These are phyloP conservation scores for Pseudoturritis turrita DNA, from an alignment of 345 rosid genomes.

Conservation along the genomic window DNA sequence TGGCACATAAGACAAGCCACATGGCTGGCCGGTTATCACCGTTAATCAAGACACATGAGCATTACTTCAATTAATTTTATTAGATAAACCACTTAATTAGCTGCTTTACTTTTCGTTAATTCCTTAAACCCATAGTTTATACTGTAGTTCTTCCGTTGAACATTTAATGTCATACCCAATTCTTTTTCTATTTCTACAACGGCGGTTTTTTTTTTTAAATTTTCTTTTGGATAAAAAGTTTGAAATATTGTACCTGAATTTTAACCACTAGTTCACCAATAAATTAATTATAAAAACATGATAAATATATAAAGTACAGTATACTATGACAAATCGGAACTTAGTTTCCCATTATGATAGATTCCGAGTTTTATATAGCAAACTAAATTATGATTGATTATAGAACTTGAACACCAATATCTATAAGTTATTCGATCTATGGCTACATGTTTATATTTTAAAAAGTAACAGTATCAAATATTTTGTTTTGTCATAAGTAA, in stretches of 20 bases:
- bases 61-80: slow-evolving; percentile 6
- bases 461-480: too few relatives aligned
- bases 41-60: slow-evolving; percentile 28
- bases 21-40: slow-evolving; percentile 26
- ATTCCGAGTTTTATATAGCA: neutral
- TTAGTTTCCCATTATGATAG: neutral
- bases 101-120: neutral
- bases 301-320: neutral
- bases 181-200: neutral
- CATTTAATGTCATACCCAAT: neutral
- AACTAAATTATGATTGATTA: neutral
- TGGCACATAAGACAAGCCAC: slow-evolving; percentile 18
- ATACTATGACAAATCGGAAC: neutral
- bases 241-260: too few relatives aligned
- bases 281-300: too few relatives aligned
- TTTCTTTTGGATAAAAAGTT: too few relatives aligned
- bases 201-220: too few relatives aligned
- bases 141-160: neutral
- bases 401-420: neutral
- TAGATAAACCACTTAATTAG: neutral
- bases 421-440: neutral
- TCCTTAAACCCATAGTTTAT: neutral
- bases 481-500: too few relatives aligned
- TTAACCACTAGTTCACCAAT: too few relatives aligned
- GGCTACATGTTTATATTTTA: neutral